phyloP scores from a whole-genome alignment of 108 stramenopile species.

The Cyclostephanos tholiformis region DNA sequence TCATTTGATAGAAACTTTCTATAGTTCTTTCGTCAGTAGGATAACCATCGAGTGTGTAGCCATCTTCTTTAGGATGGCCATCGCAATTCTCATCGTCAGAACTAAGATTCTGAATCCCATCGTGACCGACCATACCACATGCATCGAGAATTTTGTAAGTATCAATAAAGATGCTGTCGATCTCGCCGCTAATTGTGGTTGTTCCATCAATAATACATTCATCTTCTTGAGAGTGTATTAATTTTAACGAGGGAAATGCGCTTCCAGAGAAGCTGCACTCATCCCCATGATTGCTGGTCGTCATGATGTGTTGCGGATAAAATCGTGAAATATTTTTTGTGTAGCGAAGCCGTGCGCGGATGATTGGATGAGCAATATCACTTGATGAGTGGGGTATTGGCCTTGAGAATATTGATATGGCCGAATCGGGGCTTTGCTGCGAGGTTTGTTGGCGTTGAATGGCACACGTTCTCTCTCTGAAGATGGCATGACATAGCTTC shows the following conservation, averaged over 20 bases:
- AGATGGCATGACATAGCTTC: too few relatives aligned
- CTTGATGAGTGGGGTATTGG: too few relatives aligned
- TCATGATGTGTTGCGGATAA: too few relatives aligned
- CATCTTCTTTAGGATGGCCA: slow-evolving; percentile 3
- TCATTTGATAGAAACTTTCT: not conserved
- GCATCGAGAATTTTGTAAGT: not conserved
- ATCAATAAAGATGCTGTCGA: slow-evolving; percentile 6
- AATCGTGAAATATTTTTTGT: too few relatives aligned
- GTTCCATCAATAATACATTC: slow-evolving; percentile 2
- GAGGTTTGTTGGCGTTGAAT: too few relatives aligned
- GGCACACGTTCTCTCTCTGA: too few relatives aligned
- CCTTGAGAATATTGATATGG: too few relatives aligned
- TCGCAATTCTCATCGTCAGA: slow-evolving; percentile 20
- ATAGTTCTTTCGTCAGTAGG: slow-evolving; percentile 16
- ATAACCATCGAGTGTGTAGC: slow-evolving; percentile 19
- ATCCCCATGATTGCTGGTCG: not conserved
- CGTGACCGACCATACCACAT: not conserved
- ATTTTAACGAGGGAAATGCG: slow-evolving; percentile 26
- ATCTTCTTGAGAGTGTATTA: slow-evolving; percentile 19
- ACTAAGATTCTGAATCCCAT: not conserved
- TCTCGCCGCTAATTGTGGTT: slow-evolving; percentile 2
- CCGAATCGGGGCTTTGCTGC: too few relatives aligned
- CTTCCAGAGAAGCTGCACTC: slow-evolving; percentile 9
- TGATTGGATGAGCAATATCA: too few relatives aligned
- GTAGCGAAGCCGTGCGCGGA: too few relatives aligned